These are phyloP conservation scores for Pseudocercospora eumusae DNA, from an alignment of 2,329 filamentous ascomycete genomes.

Conservation along the genomic window DNA sequence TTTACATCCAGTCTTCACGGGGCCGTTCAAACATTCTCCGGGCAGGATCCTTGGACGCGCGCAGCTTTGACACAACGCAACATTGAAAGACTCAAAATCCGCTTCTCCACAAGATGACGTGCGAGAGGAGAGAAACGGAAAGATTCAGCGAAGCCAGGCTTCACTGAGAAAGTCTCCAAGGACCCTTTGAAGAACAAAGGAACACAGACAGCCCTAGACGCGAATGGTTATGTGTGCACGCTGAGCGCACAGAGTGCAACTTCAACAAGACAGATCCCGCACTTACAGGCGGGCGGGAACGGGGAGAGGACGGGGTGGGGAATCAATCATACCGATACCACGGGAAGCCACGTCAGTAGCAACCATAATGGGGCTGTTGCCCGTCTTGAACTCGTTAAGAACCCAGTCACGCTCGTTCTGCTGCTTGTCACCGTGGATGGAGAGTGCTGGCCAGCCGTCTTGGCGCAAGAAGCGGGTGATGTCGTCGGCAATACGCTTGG, in stretches of 20 bases:
- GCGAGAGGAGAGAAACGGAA: conserved; percentile 73
- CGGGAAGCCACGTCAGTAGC: conserved; percentile 96
- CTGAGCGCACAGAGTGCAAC: conserved; percentile 80
- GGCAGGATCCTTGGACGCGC: conserved; percentile 67
- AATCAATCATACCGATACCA: conserved; percentile 97
- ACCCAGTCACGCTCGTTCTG: conserved; percentile 99
- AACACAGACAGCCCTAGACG: conserved; percentile 81
- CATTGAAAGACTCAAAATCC: conserved; percentile 66
- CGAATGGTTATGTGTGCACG: conserved; percentile 79
- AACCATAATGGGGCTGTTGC: conserved; percentile 99
- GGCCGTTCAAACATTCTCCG: conserved; percentile 56
- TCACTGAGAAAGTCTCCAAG: conserved; percentile 68
- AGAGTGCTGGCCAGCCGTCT: conserved; percentile 95
- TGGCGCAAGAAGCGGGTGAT: conserved; percentile 97
- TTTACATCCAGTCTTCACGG: conserved; percentile 44
- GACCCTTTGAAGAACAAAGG: conserved; percentile 82
- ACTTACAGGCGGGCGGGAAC: conserved; percentile 48
- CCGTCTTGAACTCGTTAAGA: conserved; percentile 98
- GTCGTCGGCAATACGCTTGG: conserved; percentile 91
- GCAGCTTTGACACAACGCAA: conserved; percentile 67
- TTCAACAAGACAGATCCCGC: conserved; percentile 71
- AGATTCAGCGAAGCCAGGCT: conserved; percentile 59
- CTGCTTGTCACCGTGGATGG: conserved; percentile 98
- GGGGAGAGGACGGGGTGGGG: conserved; percentile 39
- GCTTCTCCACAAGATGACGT: conserved; percentile 77